Conservation (phyloP, 2,329 filamentous ascomycete genomes). For the Penicillium concentricum region DNA sequence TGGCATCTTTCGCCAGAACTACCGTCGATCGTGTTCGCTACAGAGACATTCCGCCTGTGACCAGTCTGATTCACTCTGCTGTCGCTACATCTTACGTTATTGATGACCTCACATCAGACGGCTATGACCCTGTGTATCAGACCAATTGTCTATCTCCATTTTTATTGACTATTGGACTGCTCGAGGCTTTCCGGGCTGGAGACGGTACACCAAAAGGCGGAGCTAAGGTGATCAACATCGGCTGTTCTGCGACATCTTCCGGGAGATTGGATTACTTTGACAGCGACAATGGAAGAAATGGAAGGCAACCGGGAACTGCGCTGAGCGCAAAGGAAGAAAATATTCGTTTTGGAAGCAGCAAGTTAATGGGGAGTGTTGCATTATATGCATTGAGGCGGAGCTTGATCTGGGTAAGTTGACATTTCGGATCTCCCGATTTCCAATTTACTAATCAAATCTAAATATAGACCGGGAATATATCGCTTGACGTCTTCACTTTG, state of each 20-base stretch:
- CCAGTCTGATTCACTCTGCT: slow-evolving; percentile 34
- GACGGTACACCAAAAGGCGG: slow-evolving; percentile 31
- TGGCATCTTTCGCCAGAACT: slow-evolving; percentile 30
- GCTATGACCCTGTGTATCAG: slow-evolving; percentile 39
- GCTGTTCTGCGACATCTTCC: slow-evolving; percentile 33
- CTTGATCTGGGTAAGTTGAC: slow-evolving; percentile 31
- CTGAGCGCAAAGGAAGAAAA: slow-evolving; percentile 32
- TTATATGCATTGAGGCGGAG: slow-evolving; percentile 41
- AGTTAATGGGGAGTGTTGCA: slow-evolving; percentile 34
- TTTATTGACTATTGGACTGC: slow-evolving; percentile 35
- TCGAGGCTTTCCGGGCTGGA: slow-evolving; percentile 38
- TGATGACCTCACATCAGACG: slow-evolving; percentile 33
- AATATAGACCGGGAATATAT: slow-evolving; percentile 33
- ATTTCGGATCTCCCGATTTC: neutral
- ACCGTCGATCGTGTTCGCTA: slow-evolving; percentile 35
- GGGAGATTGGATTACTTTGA: slow-evolving; percentile 37
- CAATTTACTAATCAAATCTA: slow-evolving; percentile 6
- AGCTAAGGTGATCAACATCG: slow-evolving; percentile 38
- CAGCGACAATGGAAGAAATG: slow-evolving; percentile 18
- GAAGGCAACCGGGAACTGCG: slow-evolving; percentile 22
- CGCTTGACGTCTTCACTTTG: slow-evolving; percentile 38
- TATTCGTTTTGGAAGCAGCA: slow-evolving; percentile 36
- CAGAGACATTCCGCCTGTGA: slow-evolving; percentile 38
- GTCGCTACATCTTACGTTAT: slow-evolving; percentile 34
- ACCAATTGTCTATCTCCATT: slow-evolving; percentile 39